phyloP scores from a whole-genome alignment of 495 filamentous ascomycete genomes.

The Penicillium bialowiezense region DNA sequence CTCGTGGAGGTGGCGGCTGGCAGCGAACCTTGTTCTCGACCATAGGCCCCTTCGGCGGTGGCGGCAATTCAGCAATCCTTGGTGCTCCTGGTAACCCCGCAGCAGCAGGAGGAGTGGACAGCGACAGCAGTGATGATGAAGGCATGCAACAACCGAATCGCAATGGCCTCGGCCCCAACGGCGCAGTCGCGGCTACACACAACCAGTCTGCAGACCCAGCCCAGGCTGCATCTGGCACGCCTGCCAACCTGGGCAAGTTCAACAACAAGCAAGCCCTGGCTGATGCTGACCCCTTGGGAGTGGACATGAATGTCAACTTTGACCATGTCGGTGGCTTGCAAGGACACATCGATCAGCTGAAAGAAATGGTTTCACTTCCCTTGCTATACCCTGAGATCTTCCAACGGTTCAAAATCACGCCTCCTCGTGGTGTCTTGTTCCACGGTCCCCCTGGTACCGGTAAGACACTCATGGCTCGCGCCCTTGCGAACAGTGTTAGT shows the following conservation, averaged over 20 bases:
- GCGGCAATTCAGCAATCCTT: conserved; percentile 67
- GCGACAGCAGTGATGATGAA: conserved; percentile 97
- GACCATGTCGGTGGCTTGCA: conserved; percentile 87
- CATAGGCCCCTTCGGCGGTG: conserved; percentile 88
- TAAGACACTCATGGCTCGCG: conserved; percentile 92
- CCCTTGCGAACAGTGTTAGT: conserved; percentile 78
- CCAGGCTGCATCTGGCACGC: conserved; percentile 61
- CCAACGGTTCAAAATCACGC: conserved; percentile 82
- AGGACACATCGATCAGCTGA: conserved; percentile 89
- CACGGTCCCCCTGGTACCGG: conserved; percentile 96
- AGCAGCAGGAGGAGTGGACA: conserved; percentile 77
- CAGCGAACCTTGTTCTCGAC: conserved; percentile 79
- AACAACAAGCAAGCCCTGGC: conserved; percentile 79
- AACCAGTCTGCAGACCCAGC: conserved; percentile 63
- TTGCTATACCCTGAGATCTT: conserved; percentile 96
- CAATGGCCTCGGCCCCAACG: conserved; percentile 57
- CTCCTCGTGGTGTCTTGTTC: conserved; percentile 91
- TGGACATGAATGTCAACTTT: conserved; percentile 88
- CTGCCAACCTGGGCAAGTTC: conserved; percentile 83
- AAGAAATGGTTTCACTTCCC: conserved; percentile 96
- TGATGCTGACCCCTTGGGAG: conserved; percentile 90
- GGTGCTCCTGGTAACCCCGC: conserved; percentile 70
- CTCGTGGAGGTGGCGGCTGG: conserved; percentile 58
- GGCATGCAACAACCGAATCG: conserved; percentile 53
- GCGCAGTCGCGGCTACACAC: conserved; percentile 52